Percentiles rank a stretch among this genome's conserved stretches.
phyloP scores from a whole-genome alignment of 2,329 filamentous ascomycete species.

The Botryotinia convoluta region DNA sequence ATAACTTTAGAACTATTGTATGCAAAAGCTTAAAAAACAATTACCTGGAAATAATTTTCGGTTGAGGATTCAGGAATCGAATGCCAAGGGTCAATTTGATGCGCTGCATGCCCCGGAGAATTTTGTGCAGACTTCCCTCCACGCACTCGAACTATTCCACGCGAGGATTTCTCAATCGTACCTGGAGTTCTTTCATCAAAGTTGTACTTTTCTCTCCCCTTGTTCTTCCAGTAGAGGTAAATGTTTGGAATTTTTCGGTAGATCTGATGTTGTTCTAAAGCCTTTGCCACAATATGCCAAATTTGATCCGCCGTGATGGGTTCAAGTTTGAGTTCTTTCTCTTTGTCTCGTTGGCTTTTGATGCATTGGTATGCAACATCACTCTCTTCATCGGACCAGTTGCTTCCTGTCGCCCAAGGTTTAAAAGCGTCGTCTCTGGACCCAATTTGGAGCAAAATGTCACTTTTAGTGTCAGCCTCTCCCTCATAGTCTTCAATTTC shows the following conservation, averaged over 20 bases:
- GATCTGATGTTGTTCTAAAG: not conserved
- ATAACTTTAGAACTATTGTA: no score
- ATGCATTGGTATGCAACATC: slow-evolving; percentile 9
- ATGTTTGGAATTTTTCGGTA: not conserved
- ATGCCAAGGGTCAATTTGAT: not conserved
- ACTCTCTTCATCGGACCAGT: slow-evolving; percentile 4
- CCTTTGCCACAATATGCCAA: not conserved
- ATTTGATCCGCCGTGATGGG: not conserved
- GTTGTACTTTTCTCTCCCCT: slow-evolving; percentile 7
- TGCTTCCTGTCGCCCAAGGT: slow-evolving; percentile 5
- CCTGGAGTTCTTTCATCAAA: not conserved
- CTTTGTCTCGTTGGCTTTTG: slow-evolving; percentile 6
- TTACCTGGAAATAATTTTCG: not conserved
- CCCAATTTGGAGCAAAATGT: not conserved
- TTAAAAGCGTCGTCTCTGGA: not conserved
- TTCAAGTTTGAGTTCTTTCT: not conserved
- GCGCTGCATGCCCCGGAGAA: no score
- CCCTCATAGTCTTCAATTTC: not conserved
- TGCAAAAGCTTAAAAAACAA: not conserved
- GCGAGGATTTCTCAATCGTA: not conserved
- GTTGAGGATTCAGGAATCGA: not conserved
- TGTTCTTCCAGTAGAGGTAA: slow-evolving; percentile 1
- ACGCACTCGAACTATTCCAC: not conserved
- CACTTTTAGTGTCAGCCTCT: no score
- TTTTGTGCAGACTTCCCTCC: not conserved